A percentile compares a stretch with the other conserved stretches of the same genome.
Evolutionary conservation across 768 basidiomycete genomes (phyloP).

Genomic region (Xerocomellus chrysenteron): DNA sequence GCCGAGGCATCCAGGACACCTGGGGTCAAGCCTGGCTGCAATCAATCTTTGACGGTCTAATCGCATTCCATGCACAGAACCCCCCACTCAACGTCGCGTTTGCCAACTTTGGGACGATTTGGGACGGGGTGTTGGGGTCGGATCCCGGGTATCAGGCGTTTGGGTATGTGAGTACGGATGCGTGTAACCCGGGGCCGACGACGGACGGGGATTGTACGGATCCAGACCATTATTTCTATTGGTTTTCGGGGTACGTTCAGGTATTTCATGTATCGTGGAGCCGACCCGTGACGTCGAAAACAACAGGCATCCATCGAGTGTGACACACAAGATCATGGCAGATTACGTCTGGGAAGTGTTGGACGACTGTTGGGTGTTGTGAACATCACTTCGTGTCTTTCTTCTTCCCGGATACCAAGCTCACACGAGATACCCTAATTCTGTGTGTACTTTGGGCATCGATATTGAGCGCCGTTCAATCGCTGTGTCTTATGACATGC

Average conservation of each 20-base stretch:
- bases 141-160: slow-evolving; percentile 47
- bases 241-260: slow-evolving; percentile 45
- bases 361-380: slow-evolving; percentile 26
- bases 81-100: slow-evolving; percentile 42
- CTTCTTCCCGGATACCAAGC: not conserved
- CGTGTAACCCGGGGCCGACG: slow-evolving; percentile 37
- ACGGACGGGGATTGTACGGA: slow-evolving; percentile 37
- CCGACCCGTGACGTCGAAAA: not conserved
- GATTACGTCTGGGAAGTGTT: slow-evolving; percentile 47
- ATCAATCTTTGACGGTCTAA: slow-evolving; percentile 43
- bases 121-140: slow-evolving; percentile 46
- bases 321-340: slow-evolving; percentile 52
- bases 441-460: not conserved
- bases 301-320: slow-evolving; percentile 48
- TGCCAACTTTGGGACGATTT: slow-evolving; percentile 48
- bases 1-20: slow-evolving; percentile 41
- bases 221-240: slow-evolving; percentile 52
- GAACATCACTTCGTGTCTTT: not conserved
- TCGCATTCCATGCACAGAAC: slow-evolving; percentile 31
- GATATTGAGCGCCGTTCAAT: not conserved
- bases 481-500: no score
- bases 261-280: not conserved
- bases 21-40: slow-evolving; percentile 49
- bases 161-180: slow-evolving; percentile 43
- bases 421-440: no score